These are phyloP conservation scores for Kwoniella europaea DNA, from an alignment of 768 basidiomycete species.

Conservation along the genomic window DNA sequence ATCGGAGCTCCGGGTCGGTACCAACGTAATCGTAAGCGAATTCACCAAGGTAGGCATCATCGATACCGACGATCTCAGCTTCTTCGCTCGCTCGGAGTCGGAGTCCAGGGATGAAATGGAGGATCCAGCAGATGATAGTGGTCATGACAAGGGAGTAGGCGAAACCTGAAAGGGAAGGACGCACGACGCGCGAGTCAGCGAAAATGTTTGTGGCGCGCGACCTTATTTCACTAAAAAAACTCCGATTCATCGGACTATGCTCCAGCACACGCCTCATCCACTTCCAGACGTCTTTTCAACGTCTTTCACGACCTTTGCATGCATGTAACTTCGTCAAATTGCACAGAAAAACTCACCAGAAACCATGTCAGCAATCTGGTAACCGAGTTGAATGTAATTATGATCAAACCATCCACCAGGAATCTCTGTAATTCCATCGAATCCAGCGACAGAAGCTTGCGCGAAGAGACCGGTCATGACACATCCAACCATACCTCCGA, in stretches of 20 bases:
- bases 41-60: conserved; percentile 78
- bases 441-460: conserved; percentile 66
- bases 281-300: not conserved
- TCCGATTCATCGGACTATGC: not conserved
- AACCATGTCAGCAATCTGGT: conserved; percentile 63
- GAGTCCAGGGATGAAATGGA: conserved; percentile 60
- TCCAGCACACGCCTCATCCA: not conserved
- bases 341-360: conserved; percentile 33
- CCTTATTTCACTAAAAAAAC: not conserved
- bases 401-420: conserved; percentile 69
- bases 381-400: conserved; percentile 71
- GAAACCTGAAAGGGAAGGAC: not conserved
- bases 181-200: not conserved
- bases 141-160: conserved; percentile 53
- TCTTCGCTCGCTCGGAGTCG: conserved; percentile 55
- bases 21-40: conserved; percentile 87
- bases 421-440: conserved; percentile 69
- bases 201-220: not conserved
- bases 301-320: not conserved
- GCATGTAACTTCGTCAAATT: not conserved
- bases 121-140: conserved; percentile 53
- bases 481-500: conserved; percentile 69
- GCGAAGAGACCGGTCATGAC: conserved; percentile 77
- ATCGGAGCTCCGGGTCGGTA: conserved; percentile 65
- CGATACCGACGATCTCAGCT: conserved; percentile 59